Percentiles rank a stretch among this genome's conserved stretches.
These are phyloP conservation scores for Pichia nakasei DNA, from an alignment of 805 yeast species.

Conservation along the genomic window DNA sequence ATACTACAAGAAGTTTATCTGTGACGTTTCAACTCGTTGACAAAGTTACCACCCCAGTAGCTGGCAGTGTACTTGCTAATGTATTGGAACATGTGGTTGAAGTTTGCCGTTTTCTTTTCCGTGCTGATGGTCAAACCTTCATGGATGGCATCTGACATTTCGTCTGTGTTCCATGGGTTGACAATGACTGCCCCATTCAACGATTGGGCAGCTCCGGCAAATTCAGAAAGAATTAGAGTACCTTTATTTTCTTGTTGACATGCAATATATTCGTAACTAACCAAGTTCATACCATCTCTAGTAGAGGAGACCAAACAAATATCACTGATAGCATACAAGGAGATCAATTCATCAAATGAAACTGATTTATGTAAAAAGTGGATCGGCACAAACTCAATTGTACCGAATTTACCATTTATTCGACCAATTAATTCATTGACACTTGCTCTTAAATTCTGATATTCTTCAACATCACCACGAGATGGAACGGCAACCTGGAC, in stretches of 20 bases:
- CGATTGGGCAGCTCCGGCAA: slow-evolving; percentile 99
- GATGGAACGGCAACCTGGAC: slow-evolving; percentile 98
- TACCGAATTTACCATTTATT: slow-evolving; percentile 92
- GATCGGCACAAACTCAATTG: slow-evolving; percentile 95
- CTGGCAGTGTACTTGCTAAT: slow-evolving; percentile 91
- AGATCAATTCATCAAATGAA: slow-evolving; percentile 83
- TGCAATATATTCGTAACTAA: slow-evolving; percentile 92
- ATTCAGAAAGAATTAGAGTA: slow-evolving; percentile 79
- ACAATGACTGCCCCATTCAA: slow-evolving; percentile 89
- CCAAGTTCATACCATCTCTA: slow-evolving; percentile 97
- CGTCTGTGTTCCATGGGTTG: slow-evolving; percentile 98
- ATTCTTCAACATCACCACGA: slow-evolving; percentile 96
- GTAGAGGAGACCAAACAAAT: slow-evolving; percentile 91
- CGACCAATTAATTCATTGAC: slow-evolving; percentile 96
- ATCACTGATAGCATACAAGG: slow-evolving; percentile 78
- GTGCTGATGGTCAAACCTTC: slow-evolving; percentile 81
- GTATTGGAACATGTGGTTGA: slow-evolving; percentile 75
- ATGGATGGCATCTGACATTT: slow-evolving; percentile 72
- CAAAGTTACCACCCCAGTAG: slow-evolving; percentile 96
- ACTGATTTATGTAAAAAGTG: slow-evolving; percentile 92
- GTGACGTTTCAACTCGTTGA: slow-evolving; percentile 51
- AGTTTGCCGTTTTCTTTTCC: slow-evolving; percentile 72
- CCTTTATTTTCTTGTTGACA: slow-evolving; percentile 83
- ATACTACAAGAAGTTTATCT: neutral
- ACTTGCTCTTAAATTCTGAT: slow-evolving; percentile 84